Conservation (phyloP, 2,329 filamentous ascomycete genomes). For the Nothophaeocryptopus gaeumannii region DNA sequence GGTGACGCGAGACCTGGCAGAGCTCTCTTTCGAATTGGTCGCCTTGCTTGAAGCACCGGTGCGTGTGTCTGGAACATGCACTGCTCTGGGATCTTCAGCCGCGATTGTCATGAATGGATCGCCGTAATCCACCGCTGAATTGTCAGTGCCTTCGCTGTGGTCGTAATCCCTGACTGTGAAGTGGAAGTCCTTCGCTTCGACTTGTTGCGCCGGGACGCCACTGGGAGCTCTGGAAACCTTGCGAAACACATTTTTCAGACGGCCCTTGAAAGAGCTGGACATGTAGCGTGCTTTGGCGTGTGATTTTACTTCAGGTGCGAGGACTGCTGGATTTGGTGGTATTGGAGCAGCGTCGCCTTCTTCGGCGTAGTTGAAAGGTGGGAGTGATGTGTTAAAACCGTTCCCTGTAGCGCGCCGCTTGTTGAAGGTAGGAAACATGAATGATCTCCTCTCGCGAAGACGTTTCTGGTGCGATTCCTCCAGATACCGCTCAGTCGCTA, state of each 20-base stretch:
- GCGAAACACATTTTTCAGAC: conserved; percentile 58
- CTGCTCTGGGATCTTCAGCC: conserved; percentile 5
- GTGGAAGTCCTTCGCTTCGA: conserved; percentile 40
- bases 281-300: conserved; percentile 54
- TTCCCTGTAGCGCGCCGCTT: conserved; percentile 33
- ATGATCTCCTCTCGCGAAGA: conserved; percentile 42
- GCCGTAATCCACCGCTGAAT: conserved; percentile 7
- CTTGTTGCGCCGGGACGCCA: conserved; percentile 50
- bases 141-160: conserved; percentile 12
- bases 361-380: conserved; percentile 29
- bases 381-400: conserved; percentile 29
- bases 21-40: conserved; percentile 47
- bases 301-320: background rate
- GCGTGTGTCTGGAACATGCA: conserved; percentile 18
- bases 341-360: conserved; percentile 18
- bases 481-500: conserved; percentile 41
- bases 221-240: conserved; percentile 38
- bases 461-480: conserved; percentile 42
- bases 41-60: conserved; percentile 27
- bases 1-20: conserved; percentile 64
- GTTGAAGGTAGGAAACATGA: conserved; percentile 45
- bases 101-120: conserved; percentile 24
- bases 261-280: conserved; percentile 61
- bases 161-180: conserved; percentile 20
- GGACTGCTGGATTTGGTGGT: background rate